phyloP scores from a whole-genome alignment of 75 land plant genomes.

The Larix kaempferi region DNA sequence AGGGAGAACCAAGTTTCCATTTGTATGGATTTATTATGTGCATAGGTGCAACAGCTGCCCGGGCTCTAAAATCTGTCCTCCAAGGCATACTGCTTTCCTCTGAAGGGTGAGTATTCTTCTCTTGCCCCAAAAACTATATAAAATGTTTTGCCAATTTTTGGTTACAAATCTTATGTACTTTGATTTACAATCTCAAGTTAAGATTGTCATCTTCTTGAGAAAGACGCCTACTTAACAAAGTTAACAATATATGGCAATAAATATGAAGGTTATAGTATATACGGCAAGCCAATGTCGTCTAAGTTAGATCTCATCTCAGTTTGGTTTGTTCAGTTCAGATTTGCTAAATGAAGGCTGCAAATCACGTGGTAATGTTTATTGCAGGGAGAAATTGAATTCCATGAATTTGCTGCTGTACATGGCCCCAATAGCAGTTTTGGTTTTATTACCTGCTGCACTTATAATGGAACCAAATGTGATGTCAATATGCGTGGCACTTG shows the following conservation, averaged over 20 bases:
- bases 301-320: neutral
- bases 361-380: neutral
- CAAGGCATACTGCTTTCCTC: slow-evolving; percentile 69
- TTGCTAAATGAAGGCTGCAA: neutral
- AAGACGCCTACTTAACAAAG: neutral
- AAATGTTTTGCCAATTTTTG: neutral
- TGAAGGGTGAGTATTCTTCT: slow-evolving; percentile 41
- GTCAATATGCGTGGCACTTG: slow-evolving; percentile 60
- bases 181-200: neutral
- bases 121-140: neutral
- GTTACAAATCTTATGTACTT: neutral
- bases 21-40: slow-evolving; percentile 50
- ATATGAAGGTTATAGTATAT: neutral
- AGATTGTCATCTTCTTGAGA: neutral
- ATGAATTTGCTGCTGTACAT: slow-evolving; percentile 73
- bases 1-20: slow-evolving; percentile 78
- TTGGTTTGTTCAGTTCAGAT: slow-evolving; percentile 1
- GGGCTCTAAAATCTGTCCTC: slow-evolving; percentile 69
- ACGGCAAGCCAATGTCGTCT: neutral
- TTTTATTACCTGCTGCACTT: slow-evolving; percentile 64
- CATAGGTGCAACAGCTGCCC: slow-evolving; percentile 66
- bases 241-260: neutral
- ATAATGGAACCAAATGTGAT: slow-evolving; percentile 70
- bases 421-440: slow-evolving; percentile 62
- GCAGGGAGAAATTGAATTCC: slow-evolving; percentile 71